These are phyloP conservation scores for Drosera spatulata DNA, from an alignment of 179 eudicot species.

Conservation along the genomic window DNA sequence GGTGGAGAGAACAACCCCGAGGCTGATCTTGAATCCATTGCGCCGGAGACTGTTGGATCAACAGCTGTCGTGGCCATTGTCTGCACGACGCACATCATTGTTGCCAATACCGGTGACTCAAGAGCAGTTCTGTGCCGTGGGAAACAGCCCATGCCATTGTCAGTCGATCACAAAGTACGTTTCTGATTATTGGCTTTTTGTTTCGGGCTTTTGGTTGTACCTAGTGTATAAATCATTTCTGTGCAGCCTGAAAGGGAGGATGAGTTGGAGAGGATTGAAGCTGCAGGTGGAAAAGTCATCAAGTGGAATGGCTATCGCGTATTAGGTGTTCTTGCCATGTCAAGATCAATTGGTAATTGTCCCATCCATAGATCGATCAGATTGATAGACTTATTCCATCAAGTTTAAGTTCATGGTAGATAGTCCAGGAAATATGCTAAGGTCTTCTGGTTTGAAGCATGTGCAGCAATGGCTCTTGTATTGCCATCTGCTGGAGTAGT, in stretches of 20 bases:
- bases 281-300: conserved; percentile 74
- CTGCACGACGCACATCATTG: conserved; percentile 41
- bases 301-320: conserved; percentile 82
- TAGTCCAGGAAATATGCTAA: too few species aligned
- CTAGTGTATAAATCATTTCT: background rate
- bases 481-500: too few species aligned
- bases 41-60: conserved; percentile 72
- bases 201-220: background rate
- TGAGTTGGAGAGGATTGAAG: conserved; percentile 73
- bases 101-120: conserved; percentile 62
- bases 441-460: too few species aligned
- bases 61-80: conserved; percentile 64
- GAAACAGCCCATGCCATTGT: conserved; percentile 45
- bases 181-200: background rate
- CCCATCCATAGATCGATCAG: too few species aligned
- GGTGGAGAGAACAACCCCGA: conserved; percentile 20
- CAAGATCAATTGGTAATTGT: conserved; percentile 73
- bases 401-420: too few species aligned
- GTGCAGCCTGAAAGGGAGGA: conserved; percentile 78
- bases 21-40: conserved; percentile 30
- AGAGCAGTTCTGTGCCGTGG: conserved; percentile 68
- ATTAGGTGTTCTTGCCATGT: conserved; percentile 84
- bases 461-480: too few species aligned
- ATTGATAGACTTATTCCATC: too few species aligned
- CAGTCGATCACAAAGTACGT: conserved; percentile 55